Evolutionary conservation across 495 filamentous ascomycete species (phyloP).

Genomic region (Hamigera avellanea): DNA sequence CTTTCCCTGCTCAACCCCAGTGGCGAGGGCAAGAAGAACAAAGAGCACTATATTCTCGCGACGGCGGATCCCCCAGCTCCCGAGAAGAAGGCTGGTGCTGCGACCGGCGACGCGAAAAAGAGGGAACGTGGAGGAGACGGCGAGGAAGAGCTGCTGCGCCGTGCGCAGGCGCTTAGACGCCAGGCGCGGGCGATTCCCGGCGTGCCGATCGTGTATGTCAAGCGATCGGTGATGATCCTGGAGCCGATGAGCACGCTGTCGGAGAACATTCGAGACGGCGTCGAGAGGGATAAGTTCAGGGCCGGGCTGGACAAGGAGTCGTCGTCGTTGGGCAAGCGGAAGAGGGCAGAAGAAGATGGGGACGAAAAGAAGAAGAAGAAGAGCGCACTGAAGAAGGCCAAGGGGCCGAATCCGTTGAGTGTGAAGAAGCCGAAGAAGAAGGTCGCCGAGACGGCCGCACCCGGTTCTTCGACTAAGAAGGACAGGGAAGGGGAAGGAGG

Average conservation of each 20-base stretch:
- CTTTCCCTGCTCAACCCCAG: constrained; percentile 67
- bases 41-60: constrained; percentile 82
- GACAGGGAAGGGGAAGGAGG: constrained; percentile 6
- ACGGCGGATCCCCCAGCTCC: constrained; percentile 36
- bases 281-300: constrained; percentile 68
- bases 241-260: constrained; percentile 70
- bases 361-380: constrained; percentile 40
- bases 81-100: constrained; percentile 13
- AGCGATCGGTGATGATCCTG: constrained; percentile 78
- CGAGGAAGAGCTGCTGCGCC: constrained; percentile 12
- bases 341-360: constrained; percentile 23
- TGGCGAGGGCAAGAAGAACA: constrained; percentile 50
- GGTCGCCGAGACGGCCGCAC: constrained; percentile 2
- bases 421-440: constrained; percentile 71
- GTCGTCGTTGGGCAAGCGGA: constrained; percentile 25
- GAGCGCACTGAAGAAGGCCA: constrained; percentile 60
- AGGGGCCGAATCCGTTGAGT: constrained; percentile 81
- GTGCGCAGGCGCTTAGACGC: constrained; percentile 21
- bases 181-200: constrained; percentile 44
- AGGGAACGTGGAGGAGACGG: constrained; percentile 12
- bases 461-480: constrained; percentile 8
- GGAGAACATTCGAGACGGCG: constrained; percentile 46
- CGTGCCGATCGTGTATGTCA: constrained; percentile 71
- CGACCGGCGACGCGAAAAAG: constrained; percentile 21
- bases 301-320: constrained; percentile 47